Conservation (phyloP, 768 basidiomycete genomes). For the Serendipita sp. region DNA sequence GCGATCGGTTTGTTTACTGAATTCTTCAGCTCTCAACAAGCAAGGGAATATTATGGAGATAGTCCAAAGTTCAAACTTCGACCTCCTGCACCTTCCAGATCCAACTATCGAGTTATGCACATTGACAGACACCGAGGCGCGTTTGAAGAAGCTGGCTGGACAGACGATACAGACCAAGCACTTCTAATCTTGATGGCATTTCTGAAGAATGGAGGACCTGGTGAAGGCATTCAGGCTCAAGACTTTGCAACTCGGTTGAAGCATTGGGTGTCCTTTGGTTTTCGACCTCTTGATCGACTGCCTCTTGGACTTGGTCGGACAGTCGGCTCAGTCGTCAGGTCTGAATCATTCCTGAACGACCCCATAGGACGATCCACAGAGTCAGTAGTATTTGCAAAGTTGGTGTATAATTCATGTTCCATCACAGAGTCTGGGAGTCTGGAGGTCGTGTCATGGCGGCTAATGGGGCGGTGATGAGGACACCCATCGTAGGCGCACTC, state of each 20-base stretch:
- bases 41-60: neutral
- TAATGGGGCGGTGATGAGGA: neutral
- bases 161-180: slow-evolving; percentile 1
- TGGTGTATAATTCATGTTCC: neutral
- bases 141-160: slow-evolving; percentile 4
- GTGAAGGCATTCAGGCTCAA: neutral
- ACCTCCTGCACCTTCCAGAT: neutral
- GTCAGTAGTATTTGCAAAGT: neutral
- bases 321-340: neutral
- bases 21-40: neutral
- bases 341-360: neutral
- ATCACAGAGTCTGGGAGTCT: neutral
- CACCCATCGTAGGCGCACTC: neutral
- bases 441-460: neutral
- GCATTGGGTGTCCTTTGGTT: neutral
- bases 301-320: slow-evolving; percentile 1
- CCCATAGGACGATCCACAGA: neutral
- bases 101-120: neutral
- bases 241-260: slow-evolving; percentile 1
- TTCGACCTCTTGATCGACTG: neutral
- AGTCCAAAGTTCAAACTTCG: neutral
- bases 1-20: neutral
- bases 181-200: neutral
- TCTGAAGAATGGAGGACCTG: neutral
- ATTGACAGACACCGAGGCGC: neutral